Base-by-base conservation (phyloP, 2,329 filamentous ascomycete genomes). In the Periconia sp. region DNA sequence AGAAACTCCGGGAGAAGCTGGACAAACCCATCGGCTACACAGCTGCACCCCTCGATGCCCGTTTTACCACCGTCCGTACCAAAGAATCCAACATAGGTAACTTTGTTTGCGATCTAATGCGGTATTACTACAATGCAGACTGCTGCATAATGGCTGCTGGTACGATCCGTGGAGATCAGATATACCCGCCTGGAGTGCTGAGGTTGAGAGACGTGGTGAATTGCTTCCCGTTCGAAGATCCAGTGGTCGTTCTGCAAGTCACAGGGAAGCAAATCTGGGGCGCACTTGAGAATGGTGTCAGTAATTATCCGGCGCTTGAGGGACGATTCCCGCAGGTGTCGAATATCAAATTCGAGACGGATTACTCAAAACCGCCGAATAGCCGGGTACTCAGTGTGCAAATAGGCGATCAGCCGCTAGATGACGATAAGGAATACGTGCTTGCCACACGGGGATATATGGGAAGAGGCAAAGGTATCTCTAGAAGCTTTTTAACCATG, bases 211-310 rank as follows among this genome's bases (percentile, higher is more conserved):
- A 95, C 59, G 82, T 95, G n/a, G 82, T 91, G 43, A 88, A 88
- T 36, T 95, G 89, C 62, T 96, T 96, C 55, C 92, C 92, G 0
- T 96, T 96, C 57, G 91, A 96, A 63, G 91, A 96, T 52, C 90
- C 91, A 0, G 87, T 92, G 1, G 86, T 96, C 0, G 82, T 95
- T 4, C 75, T 96, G 46, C 81, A 80, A 23, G 78, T 90, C 4
- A 83, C 76, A 0, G 92, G 92, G 0, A 77, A 83, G 56, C 87
- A 85, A 1, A 82, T 96, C 22, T 76, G 85, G 59, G 85, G 84
- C n/a, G 91, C 91, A 0, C 69, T 96, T 2, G 91, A 96, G 67
- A 96, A 96, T 56, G 84, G 86, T 0, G 85, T 96, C 0, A 86
- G 84, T 29, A 80, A 83, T 56, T 88, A 94, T 50, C 92, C 91